These are phyloP conservation scores for Gossypium stocksii DNA, from an alignment of 345 rosid species.

Conservation along the genomic window DNA sequence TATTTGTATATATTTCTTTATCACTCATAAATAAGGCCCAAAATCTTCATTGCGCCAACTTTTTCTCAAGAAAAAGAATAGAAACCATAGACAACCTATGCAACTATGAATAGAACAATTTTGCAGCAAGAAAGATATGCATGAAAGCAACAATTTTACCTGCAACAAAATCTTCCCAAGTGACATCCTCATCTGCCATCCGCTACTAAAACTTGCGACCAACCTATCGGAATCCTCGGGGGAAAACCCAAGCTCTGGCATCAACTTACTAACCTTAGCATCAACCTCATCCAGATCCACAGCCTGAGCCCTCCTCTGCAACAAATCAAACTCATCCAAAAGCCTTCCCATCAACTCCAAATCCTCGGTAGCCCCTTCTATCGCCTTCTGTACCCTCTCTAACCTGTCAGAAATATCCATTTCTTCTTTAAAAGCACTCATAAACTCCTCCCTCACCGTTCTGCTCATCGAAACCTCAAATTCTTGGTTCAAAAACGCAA, in stretches of 20 bases:
- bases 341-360: slow-evolving; percentile 93
- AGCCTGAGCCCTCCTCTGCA: slow-evolving; percentile 81
- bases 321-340: slow-evolving; percentile 85
- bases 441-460: slow-evolving; percentile 91
- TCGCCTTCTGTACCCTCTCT: slow-evolving; percentile 82
- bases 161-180: slow-evolving; percentile 95
- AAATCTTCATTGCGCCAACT: neutral
- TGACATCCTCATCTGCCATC: slow-evolving; percentile 99
- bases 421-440: slow-evolving; percentile 81
- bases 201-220: slow-evolving; percentile 91
- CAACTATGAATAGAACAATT: neutral
- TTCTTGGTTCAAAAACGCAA: slow-evolving; percentile 80
- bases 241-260: slow-evolving; percentile 87
- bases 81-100: neutral
- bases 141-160: slow-evolving; percentile 37
- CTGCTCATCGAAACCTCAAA: slow-evolving; percentile 82
- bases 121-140: neutral
- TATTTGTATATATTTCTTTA: neutral
- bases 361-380: slow-evolving; percentile 74
- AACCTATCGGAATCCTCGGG: slow-evolving; percentile 84
- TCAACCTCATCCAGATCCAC: slow-evolving; percentile 66
- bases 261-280: slow-evolving; percentile 79
- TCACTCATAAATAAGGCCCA: neutral
- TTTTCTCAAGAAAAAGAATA: neutral
- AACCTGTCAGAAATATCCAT: slow-evolving; percentile 61